These are phyloP conservation scores for Aspergillus carlsbadensis DNA, from an alignment of 495 filamentous ascomycete species.

Conservation along the genomic window DNA sequence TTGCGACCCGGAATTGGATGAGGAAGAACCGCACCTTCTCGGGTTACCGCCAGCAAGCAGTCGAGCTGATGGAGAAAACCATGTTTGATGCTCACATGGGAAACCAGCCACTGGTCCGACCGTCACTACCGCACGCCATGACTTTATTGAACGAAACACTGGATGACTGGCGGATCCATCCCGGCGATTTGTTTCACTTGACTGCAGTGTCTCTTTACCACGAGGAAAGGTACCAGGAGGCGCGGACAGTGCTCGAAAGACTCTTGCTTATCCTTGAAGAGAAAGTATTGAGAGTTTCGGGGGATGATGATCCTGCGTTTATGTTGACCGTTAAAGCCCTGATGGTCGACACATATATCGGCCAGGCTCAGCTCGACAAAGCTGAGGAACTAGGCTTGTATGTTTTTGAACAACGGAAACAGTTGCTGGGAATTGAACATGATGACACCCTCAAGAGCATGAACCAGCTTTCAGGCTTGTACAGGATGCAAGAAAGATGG, in stretches of 20 bases:
- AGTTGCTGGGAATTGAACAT: no score
- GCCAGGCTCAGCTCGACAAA: background rate
- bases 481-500: no score
- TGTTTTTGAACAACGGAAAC: no score
- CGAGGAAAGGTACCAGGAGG: background rate
- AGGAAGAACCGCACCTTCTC: background rate
- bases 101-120: background rate
- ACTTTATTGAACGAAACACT: background rate
- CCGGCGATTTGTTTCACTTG: background rate
- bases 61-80: background rate
- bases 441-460: no score
- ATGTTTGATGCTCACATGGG: background rate
- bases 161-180: background rate
- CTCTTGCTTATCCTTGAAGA: no score
- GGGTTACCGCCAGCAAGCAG: background rate
- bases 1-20: conserved; percentile 23
- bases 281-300: no score
- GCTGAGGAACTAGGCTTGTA: no score
- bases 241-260: no score
- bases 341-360: background rate
- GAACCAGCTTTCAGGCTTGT: no score
- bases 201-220: background rate
- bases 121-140: background rate
- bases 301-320: no score
- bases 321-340: no score